Evolutionary conservation across 805 yeast genomes (phyloP).

Genomic region (Candida wancherniae): DNA sequence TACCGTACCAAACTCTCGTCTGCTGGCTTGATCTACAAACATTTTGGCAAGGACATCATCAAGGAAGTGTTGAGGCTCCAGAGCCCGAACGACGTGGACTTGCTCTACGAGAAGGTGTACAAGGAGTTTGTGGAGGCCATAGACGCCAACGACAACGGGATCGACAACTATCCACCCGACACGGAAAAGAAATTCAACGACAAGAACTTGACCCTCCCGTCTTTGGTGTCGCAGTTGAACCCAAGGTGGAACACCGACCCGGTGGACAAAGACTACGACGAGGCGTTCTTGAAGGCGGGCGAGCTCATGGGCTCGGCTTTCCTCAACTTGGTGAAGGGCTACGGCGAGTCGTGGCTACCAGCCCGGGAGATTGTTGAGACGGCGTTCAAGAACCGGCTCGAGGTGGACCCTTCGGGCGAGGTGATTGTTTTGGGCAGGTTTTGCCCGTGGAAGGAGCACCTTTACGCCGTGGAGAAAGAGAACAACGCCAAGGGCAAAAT

Average conservation of each 20-base stretch:
- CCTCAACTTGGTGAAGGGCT: conserved; percentile 56
- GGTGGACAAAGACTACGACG: conserved; percentile 62
- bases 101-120: conserved; percentile 74
- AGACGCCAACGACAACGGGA: conserved; percentile 96
- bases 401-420: conserved; percentile 65
- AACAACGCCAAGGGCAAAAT: conserved; percentile 50
- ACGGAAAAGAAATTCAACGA: conserved; percentile 64
- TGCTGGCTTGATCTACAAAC: conserved; percentile 91
- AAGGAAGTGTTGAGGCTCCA: conserved; percentile 44
- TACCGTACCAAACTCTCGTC: conserved; percentile 80
- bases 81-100: conserved; percentile 40
- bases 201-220: conserved; percentile 69
- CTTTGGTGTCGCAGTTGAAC: conserved; percentile 72
- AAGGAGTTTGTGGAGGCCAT: conserved; percentile 83
- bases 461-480: conserved; percentile 66
- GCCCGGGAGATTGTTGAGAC: conserved; percentile 71
- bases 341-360: conserved; percentile 87
- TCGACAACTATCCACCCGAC: conserved; percentile 57
- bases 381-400: conserved; percentile 60
- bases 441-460: conserved; percentile 95
- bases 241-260: conserved; percentile 79
- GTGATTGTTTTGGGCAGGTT: conserved; percentile 69
- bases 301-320: conserved; percentile 82
- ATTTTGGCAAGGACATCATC: conserved; percentile 70
- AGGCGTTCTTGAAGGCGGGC: conserved; percentile 64